Evolutionary conservation across 2,329 filamentous ascomycete genomes (phyloP).

Genomic region (Nakataea oryzae): DNA sequence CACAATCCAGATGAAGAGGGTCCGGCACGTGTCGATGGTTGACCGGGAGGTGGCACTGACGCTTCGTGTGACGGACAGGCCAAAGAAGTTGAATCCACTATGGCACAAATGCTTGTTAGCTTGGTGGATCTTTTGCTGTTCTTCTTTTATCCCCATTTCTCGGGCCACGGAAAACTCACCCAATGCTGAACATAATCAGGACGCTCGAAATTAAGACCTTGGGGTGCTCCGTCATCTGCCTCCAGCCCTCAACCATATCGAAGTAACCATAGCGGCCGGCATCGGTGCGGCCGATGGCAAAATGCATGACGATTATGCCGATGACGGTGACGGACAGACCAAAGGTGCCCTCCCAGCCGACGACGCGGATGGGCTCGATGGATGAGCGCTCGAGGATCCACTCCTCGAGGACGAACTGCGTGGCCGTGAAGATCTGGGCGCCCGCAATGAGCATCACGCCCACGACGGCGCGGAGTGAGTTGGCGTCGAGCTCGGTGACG

Average conservation of each 20-base stretch:
- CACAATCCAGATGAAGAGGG: conserved; percentile 96
- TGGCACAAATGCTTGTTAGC: not conserved
- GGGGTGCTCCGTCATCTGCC: conserved; percentile 63
- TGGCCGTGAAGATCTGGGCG: conserved; percentile 92
- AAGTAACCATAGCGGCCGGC: conserved; percentile 75
- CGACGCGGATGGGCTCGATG: conserved; percentile 75
- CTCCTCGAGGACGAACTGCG: conserved; percentile 93
- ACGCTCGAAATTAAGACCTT: conserved; percentile 68
- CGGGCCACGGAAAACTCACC: conserved; percentile 42
- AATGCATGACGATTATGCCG: conserved; percentile 71
- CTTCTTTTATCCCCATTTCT: not conserved
- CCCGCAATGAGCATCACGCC: conserved; percentile 86
- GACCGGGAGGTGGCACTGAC: conserved; percentile 90
- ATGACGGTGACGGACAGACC: conserved; percentile 72
- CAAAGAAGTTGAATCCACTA: conserved; percentile 98
- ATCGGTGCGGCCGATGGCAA: conserved; percentile 63
- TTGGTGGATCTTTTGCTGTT: not conserved
- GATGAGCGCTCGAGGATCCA: conserved; percentile 63
- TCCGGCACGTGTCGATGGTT: conserved; percentile 95
- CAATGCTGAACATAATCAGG: conserved; percentile 95
- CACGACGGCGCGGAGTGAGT: conserved; percentile 58
- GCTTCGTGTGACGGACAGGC: conserved; percentile 77
- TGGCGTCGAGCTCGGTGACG: conserved; percentile 25
- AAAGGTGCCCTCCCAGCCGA: conserved; percentile 94
- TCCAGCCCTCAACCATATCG: conserved; percentile 77